These are phyloP conservation scores for Kwoniella pini DNA, from an alignment of 768 basidiomycete species.

Conservation along the genomic window DNA sequence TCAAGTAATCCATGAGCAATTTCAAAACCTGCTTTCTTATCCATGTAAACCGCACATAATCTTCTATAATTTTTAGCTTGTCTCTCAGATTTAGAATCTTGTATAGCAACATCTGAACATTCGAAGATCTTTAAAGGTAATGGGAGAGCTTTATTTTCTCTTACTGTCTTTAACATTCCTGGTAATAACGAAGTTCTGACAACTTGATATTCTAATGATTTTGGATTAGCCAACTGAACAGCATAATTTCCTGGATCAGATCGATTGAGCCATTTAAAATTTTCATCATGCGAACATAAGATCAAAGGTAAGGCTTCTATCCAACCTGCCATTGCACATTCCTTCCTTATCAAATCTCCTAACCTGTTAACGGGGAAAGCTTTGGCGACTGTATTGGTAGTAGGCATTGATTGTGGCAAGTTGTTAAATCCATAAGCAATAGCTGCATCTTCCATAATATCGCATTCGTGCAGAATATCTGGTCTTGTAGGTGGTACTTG, in stretches of 20 bases:
- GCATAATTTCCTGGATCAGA: slow-evolving; percentile 76
- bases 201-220: slow-evolving; percentile 96
- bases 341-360: slow-evolving; percentile 78
- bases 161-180: slow-evolving; percentile 91
- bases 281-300: slow-evolving; percentile 98
- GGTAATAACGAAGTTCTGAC: slow-evolving; percentile 94
- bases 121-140: slow-evolving; percentile 94
- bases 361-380: slow-evolving; percentile 86
- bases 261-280: slow-evolving; percentile 90
- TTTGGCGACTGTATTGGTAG: slow-evolving; percentile 91
- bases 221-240: slow-evolving; percentile 93
- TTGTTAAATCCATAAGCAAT: slow-evolving; percentile 99
- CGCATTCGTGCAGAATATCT: slow-evolving; percentile 96
- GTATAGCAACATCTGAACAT: slow-evolving; percentile 86
- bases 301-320: slow-evolving; percentile 92
- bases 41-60: slow-evolving; percentile 91
- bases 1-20: slow-evolving; percentile 92
- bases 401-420: slow-evolving; percentile 84
- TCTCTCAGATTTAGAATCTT: slow-evolving; percentile 69
- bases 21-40: slow-evolving; percentile 95
- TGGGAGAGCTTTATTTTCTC: slow-evolving; percentile 92
- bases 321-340: slow-evolving; percentile 96
- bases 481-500: slow-evolving; percentile 91
- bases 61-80: slow-evolving; percentile 73
- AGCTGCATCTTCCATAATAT: slow-evolving; percentile 96